phyloP scores from a whole-genome alignment of 306 rosid genomes.

The Geum urbanum region DNA sequence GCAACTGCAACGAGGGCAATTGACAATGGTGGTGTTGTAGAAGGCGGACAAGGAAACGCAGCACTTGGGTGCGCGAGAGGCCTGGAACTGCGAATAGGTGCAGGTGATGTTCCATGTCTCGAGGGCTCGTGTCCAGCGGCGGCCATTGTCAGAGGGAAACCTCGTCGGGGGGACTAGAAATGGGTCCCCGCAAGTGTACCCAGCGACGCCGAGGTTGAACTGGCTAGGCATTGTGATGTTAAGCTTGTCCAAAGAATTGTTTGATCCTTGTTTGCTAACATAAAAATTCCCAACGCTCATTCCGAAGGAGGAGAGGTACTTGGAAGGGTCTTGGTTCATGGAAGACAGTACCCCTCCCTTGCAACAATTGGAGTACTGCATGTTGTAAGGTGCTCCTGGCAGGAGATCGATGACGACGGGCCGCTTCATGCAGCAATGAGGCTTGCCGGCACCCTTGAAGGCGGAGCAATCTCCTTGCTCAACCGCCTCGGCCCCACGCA shows the following conservation, averaged over 20 bases:
- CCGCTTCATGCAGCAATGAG: constrained; percentile 60
- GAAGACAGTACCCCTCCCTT: constrained; percentile 61
- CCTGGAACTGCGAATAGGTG: constrained; percentile 55
- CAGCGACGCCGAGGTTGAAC: constrained; percentile 62
- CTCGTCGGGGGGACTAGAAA: constrained; percentile 45
- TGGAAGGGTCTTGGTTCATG: constrained; percentile 47
- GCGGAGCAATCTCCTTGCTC: constrained; percentile 68
- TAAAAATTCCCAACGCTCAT: constrained; percentile 37
- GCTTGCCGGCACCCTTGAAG: constrained; percentile 29
- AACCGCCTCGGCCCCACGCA: constrained; percentile 72
- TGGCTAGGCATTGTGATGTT: constrained; percentile 33
- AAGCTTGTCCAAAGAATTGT: background rate
- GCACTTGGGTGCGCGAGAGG: constrained; percentile 61
- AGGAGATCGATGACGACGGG: constrained; percentile 58
- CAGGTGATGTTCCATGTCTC: constrained; percentile 81
- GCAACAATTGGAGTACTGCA: constrained; percentile 60
- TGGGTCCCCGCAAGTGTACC: constrained; percentile 57
- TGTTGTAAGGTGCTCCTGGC: constrained; percentile 54
- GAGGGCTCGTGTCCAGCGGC: constrained; percentile 55
- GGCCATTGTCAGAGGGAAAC: constrained; percentile 39
- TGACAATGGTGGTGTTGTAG: constrained; percentile 53
- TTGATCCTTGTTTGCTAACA: background rate
- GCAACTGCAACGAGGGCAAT: constrained; percentile 77
- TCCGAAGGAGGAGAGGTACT: constrained; percentile 39
- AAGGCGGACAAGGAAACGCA: constrained; percentile 80